Percentiles rank a stretch among this genome's conserved stretches.
Evolutionary conservation across 2,329 filamentous ascomycete species (phyloP).

Genomic region (Coccinonectria pachysandricola): DNA sequence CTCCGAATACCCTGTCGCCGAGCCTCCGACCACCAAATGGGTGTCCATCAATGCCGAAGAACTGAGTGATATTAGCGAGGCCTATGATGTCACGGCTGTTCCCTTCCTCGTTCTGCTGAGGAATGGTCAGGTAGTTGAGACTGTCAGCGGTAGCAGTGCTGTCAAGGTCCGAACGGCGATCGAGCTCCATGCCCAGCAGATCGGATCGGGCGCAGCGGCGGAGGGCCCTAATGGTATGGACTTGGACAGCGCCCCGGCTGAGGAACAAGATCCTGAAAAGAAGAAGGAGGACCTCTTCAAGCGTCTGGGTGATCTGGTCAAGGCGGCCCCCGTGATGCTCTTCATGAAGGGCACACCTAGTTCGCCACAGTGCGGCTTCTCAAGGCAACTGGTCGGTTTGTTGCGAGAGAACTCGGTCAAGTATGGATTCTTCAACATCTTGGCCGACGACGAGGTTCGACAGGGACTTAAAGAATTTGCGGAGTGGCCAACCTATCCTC

Average conservation of each 20-base stretch:
- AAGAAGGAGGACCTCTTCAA: conserved; percentile 78
- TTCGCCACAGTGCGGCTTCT: conserved; percentile 85
- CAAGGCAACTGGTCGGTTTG: conserved; percentile 75
- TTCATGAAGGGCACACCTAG: conserved; percentile 98
- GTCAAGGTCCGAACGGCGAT: conserved; percentile 76
- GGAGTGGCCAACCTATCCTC: conserved; percentile 98
- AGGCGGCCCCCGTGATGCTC: conserved; percentile 93
- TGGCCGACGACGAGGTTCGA: conserved; percentile 93
- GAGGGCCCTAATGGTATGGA: conserved; percentile 25
- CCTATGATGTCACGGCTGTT: conserved; percentile 89
- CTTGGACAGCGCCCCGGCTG: conserved; percentile 28
- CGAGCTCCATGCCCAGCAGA: conserved; percentile 61
- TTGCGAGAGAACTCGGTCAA: conserved; percentile 83
- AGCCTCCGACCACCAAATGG: conserved; percentile 64
- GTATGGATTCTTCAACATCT: conserved; percentile 98
- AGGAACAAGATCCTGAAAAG: conserved; percentile 45
- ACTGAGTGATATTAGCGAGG: conserved; percentile 80
- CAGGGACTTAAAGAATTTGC: conserved; percentile 94
- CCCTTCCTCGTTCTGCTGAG: conserved; percentile 82
- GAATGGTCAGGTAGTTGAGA: conserved; percentile 66
- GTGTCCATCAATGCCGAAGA: conserved; percentile 91
- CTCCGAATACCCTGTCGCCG: conserved; percentile 64
- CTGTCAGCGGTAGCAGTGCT: conserved; percentile 82
- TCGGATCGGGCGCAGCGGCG: conserved; percentile 23
- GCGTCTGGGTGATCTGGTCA: conserved; percentile 74